Evolutionary conservation across 78 protist genomes (phyloP).

Genomic region (Dictyostelium firmibasis): DNA sequence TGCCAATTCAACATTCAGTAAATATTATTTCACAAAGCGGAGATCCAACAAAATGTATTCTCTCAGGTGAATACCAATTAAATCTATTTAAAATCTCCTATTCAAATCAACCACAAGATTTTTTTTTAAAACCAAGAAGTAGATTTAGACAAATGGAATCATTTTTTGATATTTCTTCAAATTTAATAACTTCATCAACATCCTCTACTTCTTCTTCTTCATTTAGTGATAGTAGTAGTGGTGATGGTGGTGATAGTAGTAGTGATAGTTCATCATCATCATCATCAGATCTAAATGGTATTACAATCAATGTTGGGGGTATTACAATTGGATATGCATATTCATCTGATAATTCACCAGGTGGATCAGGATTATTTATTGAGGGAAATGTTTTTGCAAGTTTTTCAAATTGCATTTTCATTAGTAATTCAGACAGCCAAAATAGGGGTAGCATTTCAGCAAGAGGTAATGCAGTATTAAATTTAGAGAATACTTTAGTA

Average conservation of each 20-base stretch:
- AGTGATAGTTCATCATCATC: neutral
- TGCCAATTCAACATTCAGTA: neutral
- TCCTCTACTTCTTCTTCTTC: neutral
- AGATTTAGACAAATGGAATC: neutral
- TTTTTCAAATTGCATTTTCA: slow-evolving; percentile 5
- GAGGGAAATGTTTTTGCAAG: slow-evolving; percentile 15
- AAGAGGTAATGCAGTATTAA: slow-evolving; percentile 10
- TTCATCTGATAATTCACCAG: slow-evolving; percentile 4
- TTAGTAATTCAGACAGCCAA: neutral
- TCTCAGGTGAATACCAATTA: neutral
- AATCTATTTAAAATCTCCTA: neutral
- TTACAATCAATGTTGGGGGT: neutral
- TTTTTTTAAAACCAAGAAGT: neutral
- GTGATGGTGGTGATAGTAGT: neutral
- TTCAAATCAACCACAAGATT: neutral
- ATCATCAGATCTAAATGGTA: neutral
- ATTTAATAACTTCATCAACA: neutral
- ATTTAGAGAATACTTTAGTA: neutral
- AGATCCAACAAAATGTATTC: neutral
- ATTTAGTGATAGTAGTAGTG: neutral
- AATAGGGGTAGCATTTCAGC: slow-evolving; percentile 19
- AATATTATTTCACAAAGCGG: neutral
- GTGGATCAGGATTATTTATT: slow-evolving; percentile 21
- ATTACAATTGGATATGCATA: slow-evolving; percentile 8
- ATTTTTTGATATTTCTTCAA: neutral